phyloP scores from a whole-genome alignment of 169 alveolate species.

The Besnoitia besnoiti region DNA sequence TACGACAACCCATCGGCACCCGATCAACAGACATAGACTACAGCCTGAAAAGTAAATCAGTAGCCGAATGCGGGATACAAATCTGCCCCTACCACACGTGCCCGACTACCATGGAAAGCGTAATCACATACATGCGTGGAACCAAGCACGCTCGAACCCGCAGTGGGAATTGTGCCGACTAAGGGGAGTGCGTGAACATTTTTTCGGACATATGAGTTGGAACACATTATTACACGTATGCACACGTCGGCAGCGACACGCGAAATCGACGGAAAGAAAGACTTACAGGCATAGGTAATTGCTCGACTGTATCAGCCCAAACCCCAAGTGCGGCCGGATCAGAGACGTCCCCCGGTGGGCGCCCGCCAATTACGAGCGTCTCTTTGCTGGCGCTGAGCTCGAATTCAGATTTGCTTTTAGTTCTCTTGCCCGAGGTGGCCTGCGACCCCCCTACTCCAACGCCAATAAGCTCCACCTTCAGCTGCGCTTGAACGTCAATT shows the following conservation, averaged over 20 bases:
- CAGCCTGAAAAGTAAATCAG: too few relatives aligned
- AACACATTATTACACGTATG: too few relatives aligned
- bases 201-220: too few relatives aligned
- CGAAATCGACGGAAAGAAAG: not conserved
- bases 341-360: constrained; percentile 77
- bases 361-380: constrained; percentile 77
- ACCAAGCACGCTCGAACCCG: too few relatives aligned
- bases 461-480: constrained; percentile 57
- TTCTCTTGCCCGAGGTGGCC: constrained; percentile 14
- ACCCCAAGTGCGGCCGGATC: constrained; percentile 78
- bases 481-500: constrained; percentile 73
- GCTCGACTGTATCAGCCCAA: constrained; percentile 72
- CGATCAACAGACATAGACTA: too few relatives aligned
- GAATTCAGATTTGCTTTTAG: not conserved
- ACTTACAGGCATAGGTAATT: constrained; percentile 70
- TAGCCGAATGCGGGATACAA: too few relatives aligned
- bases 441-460: constrained; percentile 53
- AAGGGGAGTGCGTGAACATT: too few relatives aligned
- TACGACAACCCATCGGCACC: too few relatives aligned
- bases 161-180: too few relatives aligned
- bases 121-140: too few relatives aligned
- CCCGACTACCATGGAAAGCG: too few relatives aligned
- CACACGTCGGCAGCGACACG: not conserved
- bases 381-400: constrained; percentile 62
- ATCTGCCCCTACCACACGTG: too few relatives aligned